Conservation (phyloP, 176 grass and related monocot genomes). For the Eragrostis curvula region DNA sequence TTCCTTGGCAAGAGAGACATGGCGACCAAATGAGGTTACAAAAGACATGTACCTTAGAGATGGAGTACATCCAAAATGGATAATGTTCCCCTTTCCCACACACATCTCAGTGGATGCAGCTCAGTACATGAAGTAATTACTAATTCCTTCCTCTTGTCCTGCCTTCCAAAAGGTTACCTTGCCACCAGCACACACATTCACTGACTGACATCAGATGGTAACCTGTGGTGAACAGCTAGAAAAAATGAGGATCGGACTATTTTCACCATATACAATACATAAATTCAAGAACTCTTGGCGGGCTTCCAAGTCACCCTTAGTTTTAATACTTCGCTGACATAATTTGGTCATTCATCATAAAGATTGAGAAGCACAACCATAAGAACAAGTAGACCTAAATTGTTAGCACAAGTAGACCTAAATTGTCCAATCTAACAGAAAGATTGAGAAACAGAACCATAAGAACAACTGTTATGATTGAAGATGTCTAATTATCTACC, state of each 20-base stretch:
- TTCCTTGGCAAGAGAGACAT: background rate
- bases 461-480: background rate
- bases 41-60: background rate
- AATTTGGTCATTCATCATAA: background rate
- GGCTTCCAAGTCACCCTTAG: background rate
- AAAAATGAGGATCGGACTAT: too few species aligned
- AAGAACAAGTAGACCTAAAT: too few species aligned
- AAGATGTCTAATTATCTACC: background rate
- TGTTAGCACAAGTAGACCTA: background rate
- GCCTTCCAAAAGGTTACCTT: background rate
- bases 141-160: background rate
- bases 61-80: background rate
- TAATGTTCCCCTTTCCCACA: background rate
- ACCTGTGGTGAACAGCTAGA: background rate
- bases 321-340: background rate
- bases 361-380: too few species aligned
- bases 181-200: background rate
- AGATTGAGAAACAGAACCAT: slow-evolving; percentile 11
- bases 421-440: background rate
- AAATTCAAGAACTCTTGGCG: background rate
- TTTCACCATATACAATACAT: background rate
- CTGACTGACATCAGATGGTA: background rate
- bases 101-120: background rate
- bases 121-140: background rate
- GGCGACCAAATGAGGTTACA: background rate